A percentile compares a stretch with the other conserved stretches of the same genome.
Evolutionary conservation across 495 filamentous ascomycete genomes (phyloP).

Genomic region (Aspergillus wentii): DNA sequence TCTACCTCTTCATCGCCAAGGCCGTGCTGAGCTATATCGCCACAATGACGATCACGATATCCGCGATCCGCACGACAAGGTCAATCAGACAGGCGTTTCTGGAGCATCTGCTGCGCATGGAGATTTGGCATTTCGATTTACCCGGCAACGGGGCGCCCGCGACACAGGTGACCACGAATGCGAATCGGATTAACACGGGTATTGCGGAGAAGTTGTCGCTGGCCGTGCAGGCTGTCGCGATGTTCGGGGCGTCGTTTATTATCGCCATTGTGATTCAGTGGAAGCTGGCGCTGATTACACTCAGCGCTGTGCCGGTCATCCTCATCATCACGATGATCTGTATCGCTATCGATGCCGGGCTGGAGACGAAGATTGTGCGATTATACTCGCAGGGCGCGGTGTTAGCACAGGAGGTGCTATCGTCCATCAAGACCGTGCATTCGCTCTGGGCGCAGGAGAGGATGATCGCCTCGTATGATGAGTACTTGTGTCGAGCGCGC

Average conservation of each 20-base stretch:
- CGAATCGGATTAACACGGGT: no score
- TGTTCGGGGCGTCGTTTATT: constrained; percentile 40
- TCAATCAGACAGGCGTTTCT: constrained; percentile 19
- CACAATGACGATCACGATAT: constrained; percentile 12
- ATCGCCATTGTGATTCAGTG: constrained; percentile 41
- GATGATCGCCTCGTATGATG: constrained; percentile 27
- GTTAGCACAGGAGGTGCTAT: constrained; percentile 40
- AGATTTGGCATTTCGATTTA: constrained; percentile 25
- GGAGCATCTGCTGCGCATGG: constrained; percentile 15
- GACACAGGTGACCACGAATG: constrained; percentile 33
- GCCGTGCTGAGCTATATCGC: constrained; percentile 22
- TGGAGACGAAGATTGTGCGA: constrained; percentile 14
- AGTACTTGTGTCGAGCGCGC: constrained; percentile 19
- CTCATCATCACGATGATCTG: constrained; percentile 17
- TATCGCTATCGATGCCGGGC: constrained; percentile 6
- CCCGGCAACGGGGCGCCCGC: constrained; percentile 14
- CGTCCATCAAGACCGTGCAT: constrained; percentile 41
- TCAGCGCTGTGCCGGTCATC: constrained; percentile 24
- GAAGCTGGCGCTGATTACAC: constrained; percentile 36
- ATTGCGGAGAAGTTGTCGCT: no score
- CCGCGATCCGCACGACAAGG: constrained; percentile 23
- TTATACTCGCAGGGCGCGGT: constrained; percentile 16
- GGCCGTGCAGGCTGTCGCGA: no score
- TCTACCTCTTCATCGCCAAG: constrained; percentile 31
- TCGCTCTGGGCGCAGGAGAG: constrained; percentile 39